These are phyloP conservation scores for Solanum virginianum DNA, from an alignment of 257 asterid genomes.

Conservation along the genomic window DNA sequence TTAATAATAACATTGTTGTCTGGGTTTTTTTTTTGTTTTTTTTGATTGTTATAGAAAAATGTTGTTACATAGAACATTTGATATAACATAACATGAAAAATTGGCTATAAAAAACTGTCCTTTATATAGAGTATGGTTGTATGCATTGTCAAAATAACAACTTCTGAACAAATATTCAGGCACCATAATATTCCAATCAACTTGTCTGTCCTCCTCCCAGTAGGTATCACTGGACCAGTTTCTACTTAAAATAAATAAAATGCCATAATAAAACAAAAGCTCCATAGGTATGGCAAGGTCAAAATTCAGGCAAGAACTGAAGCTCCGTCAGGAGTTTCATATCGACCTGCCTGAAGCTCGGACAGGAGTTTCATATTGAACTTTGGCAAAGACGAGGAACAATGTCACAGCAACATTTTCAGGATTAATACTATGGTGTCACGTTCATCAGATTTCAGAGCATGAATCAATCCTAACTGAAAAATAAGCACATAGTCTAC, in stretches of 20 bases:
- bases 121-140: background rate
- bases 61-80: background rate
- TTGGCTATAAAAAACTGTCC: background rate
- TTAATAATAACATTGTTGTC: background rate
- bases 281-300: background rate
- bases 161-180: background rate
- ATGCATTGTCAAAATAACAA: background rate
- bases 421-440: background rate
- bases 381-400: background rate
- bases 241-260: background rate
- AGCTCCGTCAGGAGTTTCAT: background rate
- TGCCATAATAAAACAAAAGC: background rate
- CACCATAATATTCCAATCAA: background rate
- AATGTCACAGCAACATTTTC: background rate
- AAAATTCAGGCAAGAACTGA: background rate
- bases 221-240: background rate
- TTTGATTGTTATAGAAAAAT: background rate
- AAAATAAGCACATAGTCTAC: background rate
- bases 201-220: background rate
- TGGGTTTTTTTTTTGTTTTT: background rate
- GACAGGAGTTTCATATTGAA: background rate
- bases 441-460: background rate
- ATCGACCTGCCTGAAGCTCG: background rate
- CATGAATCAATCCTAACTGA: background rate
- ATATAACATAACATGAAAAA: background rate